Conservation (phyloP, 2,329 filamentous ascomycete species). For the Rachicladosporium sp. region DNA sequence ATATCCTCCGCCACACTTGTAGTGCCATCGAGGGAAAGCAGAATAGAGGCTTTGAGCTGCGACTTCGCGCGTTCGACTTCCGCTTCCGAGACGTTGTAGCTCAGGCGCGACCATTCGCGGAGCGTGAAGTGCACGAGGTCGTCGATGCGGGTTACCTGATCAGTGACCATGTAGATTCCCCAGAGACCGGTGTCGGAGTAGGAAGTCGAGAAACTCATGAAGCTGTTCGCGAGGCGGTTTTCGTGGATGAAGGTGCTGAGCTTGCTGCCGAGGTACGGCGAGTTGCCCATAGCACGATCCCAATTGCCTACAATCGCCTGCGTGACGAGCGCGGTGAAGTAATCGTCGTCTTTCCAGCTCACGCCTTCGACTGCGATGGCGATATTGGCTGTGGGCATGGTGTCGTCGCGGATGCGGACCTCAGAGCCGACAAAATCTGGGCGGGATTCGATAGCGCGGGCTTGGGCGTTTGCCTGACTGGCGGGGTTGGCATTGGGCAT, state of each 20-base stretch:
- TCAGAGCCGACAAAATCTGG: slow-evolving; percentile 96
- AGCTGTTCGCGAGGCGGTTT: slow-evolving; percentile 95
- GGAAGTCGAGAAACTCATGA: slow-evolving; percentile 99
- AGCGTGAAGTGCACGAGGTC: slow-evolving; percentile 97
- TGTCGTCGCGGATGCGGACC: slow-evolving; percentile 90
- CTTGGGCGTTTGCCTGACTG: slow-evolving; percentile 57
- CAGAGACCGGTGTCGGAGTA: slow-evolving; percentile 99
- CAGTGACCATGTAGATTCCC: slow-evolving; percentile 97
- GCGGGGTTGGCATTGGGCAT: slow-evolving; percentile 66
- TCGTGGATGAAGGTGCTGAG: slow-evolving; percentile 90
- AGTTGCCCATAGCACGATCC: slow-evolving; percentile 97
- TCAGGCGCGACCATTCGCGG: slow-evolving; percentile 94
- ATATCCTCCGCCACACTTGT: slow-evolving; percentile 97
- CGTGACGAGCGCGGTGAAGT: slow-evolving; percentile 94
- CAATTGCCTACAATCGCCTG: slow-evolving; percentile 99
- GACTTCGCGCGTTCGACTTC: slow-evolving; percentile 98
- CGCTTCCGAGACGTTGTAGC: slow-evolving; percentile 71
- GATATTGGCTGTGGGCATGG: slow-evolving; percentile 90
- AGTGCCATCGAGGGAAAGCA: slow-evolving; percentile 92
- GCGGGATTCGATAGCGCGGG: slow-evolving; percentile 67
- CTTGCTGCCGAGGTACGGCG: slow-evolving; percentile 94
- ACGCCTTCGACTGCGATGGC: slow-evolving; percentile 98
- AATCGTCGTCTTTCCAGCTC: slow-evolving; percentile 98
- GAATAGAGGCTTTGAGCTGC: slow-evolving; percentile 95
- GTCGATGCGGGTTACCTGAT: slow-evolving; percentile 76